Evolutionary conservation across 306 rosid species (phyloP).

Genomic region (Carpinus fangiana): DNA sequence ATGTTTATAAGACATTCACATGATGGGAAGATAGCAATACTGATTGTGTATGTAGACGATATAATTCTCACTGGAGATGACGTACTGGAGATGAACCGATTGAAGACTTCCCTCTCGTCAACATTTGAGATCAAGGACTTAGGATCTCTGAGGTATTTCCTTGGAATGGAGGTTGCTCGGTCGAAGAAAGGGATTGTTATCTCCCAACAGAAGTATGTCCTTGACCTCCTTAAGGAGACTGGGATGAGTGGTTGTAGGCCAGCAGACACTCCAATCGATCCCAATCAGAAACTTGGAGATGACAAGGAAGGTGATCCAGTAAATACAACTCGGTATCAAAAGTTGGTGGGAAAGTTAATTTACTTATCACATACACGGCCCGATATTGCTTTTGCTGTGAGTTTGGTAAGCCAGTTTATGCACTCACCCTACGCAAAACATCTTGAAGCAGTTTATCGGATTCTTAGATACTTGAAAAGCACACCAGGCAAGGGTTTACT

Average conservation of each 20-base stretch:
- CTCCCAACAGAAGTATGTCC: no score
- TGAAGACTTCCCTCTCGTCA: background rate
- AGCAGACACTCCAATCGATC: background rate
- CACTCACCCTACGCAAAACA: background rate
- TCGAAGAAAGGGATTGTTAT: no score
- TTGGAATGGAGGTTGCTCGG: no score
- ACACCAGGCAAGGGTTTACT: background rate
- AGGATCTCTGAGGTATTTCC: no score
- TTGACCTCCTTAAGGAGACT: no score
- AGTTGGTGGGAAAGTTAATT: no score
- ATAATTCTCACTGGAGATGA: background rate
- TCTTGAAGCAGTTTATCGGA: background rate
- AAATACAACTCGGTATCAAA: no score
- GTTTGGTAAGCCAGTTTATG: slow-evolving; percentile 11
- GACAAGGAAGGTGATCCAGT: no score
- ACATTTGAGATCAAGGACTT: background rate
- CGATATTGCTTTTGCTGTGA: slow-evolving; percentile 2
- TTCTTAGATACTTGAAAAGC: slow-evolving; percentile 1
- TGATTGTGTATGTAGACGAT: background rate
- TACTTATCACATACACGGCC: background rate
- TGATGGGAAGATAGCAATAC: background rate
- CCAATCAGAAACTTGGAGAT: no score
- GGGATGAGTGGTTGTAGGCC: no score
- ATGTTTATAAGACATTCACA: background rate
- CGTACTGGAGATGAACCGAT: no score